A percentile compares a stretch with the other conserved stretches of the same genome.
These are phyloP conservation scores for Eustoma russellianum DNA, from an alignment of 257 asterid species.

Conservation along the genomic window DNA sequence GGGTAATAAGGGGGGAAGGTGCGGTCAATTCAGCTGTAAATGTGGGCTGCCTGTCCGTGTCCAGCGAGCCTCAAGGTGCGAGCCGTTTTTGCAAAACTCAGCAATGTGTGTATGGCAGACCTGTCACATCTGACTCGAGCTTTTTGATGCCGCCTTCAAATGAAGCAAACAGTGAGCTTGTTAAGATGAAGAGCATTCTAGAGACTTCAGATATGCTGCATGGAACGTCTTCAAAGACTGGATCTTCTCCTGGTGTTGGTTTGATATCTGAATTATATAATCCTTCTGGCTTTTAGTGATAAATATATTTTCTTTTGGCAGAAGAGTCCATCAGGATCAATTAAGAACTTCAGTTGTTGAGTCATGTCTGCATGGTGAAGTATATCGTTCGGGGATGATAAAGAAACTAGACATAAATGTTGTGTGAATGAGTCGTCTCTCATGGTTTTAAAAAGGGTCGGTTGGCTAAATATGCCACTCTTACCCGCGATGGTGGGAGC, in stretches of 20 bases:
- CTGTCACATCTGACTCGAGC: constrained; percentile 23
- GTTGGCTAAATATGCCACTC: no score
- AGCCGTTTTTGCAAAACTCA: constrained; percentile 27
- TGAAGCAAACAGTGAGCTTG: constrained; percentile 21
- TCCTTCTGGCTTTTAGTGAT: constrained; percentile 23
- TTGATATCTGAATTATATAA: constrained; percentile 20
- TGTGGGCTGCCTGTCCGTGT: constrained; percentile 13
- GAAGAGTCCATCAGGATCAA: no score
- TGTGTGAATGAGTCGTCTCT: constrained; percentile 10
- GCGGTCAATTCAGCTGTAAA: constrained; percentile 14
- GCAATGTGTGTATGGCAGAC: constrained; percentile 21
- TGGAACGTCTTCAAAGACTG: constrained; percentile 12
- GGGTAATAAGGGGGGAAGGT: constrained; percentile 3
- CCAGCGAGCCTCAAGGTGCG: constrained; percentile 17
- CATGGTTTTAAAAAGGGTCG: constrained; percentile 8
- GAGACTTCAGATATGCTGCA: constrained; percentile 14
- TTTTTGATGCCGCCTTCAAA: constrained; percentile 17
- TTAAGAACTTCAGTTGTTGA: no score
- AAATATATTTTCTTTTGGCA: no score
- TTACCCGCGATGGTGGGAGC: no score
- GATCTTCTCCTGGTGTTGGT: constrained; percentile 20
- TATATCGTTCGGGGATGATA: constrained; percentile 1
- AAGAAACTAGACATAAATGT: constrained; percentile 18
- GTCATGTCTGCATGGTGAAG: not conserved
- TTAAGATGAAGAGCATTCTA: constrained; percentile 31